These are phyloP conservation scores for Xenoacremonium recifei DNA, from an alignment of 2,329 filamentous ascomycete genomes.

Conservation along the genomic window DNA sequence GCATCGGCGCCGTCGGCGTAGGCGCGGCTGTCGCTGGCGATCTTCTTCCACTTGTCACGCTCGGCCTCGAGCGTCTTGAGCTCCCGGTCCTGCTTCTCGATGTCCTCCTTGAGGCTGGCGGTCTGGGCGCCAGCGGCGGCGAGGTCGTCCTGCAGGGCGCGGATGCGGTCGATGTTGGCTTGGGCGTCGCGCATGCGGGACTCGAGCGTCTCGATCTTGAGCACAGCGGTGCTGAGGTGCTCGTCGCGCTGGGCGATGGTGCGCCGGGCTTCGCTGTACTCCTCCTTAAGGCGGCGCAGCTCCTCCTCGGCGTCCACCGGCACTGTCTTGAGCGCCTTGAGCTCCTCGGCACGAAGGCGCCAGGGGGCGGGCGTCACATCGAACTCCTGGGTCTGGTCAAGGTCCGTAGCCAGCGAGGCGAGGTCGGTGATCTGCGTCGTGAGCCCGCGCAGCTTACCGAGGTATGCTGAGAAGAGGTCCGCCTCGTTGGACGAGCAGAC, in stretches of 20 bases:
- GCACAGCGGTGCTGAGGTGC: conserved; percentile 79
- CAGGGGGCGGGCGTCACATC: conserved; percentile 76
- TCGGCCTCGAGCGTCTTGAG: conserved; percentile 63
- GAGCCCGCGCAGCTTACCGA: conserved; percentile 64
- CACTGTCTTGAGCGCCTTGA: conserved; percentile 78
- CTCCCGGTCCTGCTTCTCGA: conserved; percentile 67
- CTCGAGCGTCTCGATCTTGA: conserved; percentile 91
- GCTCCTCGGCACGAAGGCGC: conserved; percentile 76
- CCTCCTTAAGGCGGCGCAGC: conserved; percentile 74
- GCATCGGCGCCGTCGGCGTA: conserved; percentile 53
- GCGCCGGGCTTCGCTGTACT: conserved; percentile 74
- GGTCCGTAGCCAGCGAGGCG: conserved; percentile 65
- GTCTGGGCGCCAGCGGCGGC: conserved; percentile 51
- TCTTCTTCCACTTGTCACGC: conserved; percentile 69
- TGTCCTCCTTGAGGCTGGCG: conserved; percentile 57
- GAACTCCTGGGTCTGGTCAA: conserved; percentile 75
- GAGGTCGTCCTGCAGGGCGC: conserved; percentile 61
- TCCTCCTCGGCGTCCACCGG: conserved; percentile 84
- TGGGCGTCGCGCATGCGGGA: conserved; percentile 81
- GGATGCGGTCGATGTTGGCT: conserved; percentile 70
- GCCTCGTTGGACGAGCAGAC: conserved; percentile 58
- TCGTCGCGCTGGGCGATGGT: conserved; percentile 73
- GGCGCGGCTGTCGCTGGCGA: conserved; percentile 59
- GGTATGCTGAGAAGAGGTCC: conserved; percentile 69
- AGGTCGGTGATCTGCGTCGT: conserved; percentile 68